Evolutionary conservation across 1,284 basidiomycete genomes (phyloP).

Genomic region (Boletus smithii): DNA sequence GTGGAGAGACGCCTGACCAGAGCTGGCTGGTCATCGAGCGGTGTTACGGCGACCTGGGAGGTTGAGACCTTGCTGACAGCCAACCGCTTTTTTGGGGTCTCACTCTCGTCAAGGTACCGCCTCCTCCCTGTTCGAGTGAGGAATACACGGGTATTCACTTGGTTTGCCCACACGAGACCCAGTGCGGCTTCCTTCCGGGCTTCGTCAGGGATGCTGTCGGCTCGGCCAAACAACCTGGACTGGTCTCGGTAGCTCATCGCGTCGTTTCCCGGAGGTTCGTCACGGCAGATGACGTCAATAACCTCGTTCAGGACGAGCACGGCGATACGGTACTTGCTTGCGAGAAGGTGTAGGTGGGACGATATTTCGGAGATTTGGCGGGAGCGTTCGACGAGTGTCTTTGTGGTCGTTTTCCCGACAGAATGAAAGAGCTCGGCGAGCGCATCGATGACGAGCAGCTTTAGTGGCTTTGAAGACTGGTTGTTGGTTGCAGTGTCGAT

Average conservation of each 20-base stretch:
- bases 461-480: slow-evolving; percentile 49
- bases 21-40: slow-evolving; percentile 36
- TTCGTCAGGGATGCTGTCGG: slow-evolving; percentile 54
- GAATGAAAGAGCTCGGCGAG: slow-evolving; percentile 78
- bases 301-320: slow-evolving; percentile 87
- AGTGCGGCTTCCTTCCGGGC: slow-evolving; percentile 74
- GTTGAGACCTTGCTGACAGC: neutral
- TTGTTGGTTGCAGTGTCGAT: slow-evolving; percentile 39
- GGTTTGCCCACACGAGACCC: slow-evolving; percentile 89
- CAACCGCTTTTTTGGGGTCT: slow-evolving; percentile 20
- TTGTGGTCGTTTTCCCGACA: slow-evolving; percentile 50
- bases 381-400: slow-evolving; percentile 66
- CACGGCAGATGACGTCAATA: slow-evolving; percentile 62
- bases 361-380: slow-evolving; percentile 66
- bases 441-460: slow-evolving; percentile 77
- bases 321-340: slow-evolving; percentile 60
- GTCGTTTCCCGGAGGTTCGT: slow-evolving; percentile 21
- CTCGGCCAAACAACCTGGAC: slow-evolving; percentile 71
- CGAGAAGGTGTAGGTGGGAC: slow-evolving; percentile 63
- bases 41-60: neutral
- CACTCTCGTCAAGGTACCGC: slow-evolving; percentile 46
- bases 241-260: slow-evolving; percentile 61
- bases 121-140: slow-evolving; percentile 73
- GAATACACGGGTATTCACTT: slow-evolving; percentile 81
- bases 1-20: slow-evolving; percentile 65